Evolutionary conservation across 345 rosid genomes (phyloP), one percentile per base, ranked within the genome.

Genomic region (Eucalyptus urophylla): DNA sequence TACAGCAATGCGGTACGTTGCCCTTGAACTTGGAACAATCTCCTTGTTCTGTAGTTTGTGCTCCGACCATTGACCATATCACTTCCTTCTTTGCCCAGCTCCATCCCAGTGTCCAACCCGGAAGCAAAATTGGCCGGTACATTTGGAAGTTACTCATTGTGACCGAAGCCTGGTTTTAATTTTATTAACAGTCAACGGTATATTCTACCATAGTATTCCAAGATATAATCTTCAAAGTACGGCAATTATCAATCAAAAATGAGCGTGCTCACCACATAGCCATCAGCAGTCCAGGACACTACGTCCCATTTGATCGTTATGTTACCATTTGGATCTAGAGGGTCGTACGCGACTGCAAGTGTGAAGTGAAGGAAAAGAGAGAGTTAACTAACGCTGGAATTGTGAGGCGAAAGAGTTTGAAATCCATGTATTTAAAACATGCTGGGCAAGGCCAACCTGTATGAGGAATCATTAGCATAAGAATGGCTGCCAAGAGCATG

Each of bases 51-150:
- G 96, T 96, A 33, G 98, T 92, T 92, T 96, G 98, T 76, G 95
- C 95, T 60, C 98, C 98, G 27, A 87, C 92, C 96, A 96, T 96
- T 76, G 93, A 88, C 98, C 98, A 96, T 89, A 95, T 94, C 88
- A 96, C 96, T 88, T 96, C 98, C 92, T 95, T 95, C 89, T 95
- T 96, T 29, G 92, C 93, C 97, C 98, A 96, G 90, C 91, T 56
- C 98, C 98, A 96, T 62, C 94, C 93, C 15, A 96, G 86, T 45
- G 96, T 95, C 98, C 97, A 96, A 12, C 97, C 98, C 25, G 98
- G 97, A n/a, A 92, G 92, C 81, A 90, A 90, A 62, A 96, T 94
- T 90, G 94, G 97, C 8, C 97, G 90, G 85, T 91, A 95, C 93
- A 93, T 40, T 90, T 96, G 98, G 92, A 95, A 95, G 89, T 96